Base-by-base conservation (phyloP, 257 asterid species). In the Primulina tabacum region DNA sequence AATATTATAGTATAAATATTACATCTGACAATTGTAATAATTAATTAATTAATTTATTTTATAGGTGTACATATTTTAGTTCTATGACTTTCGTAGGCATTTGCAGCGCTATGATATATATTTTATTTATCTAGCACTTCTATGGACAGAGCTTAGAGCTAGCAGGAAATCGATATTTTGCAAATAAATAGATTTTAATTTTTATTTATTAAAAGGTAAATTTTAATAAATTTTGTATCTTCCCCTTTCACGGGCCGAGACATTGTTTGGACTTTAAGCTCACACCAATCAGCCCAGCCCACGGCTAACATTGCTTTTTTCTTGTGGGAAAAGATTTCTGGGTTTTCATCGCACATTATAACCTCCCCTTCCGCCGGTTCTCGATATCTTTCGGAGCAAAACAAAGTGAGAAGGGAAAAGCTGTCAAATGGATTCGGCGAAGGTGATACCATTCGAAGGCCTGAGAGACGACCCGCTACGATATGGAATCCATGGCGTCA, bases 401-500 rank as follows among this genome's bases (percentile, higher is more conserved):
- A 53, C 68, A 32, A n/a, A 12, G 34, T 72, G 21, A 43, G 0
- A 58, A 71, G 32, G 53, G 29, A n/a, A 60, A 52, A 57, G 1
- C 20, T 55, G 29, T 9, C 65, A 28, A 70, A 86, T 86, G 92
- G 92, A 84, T 55, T 75, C 89, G 14, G 63, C 73, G 79, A 86
- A 84, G 80, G 77, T 60, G 74, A 84, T 84, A 50, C 80, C 86
- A 10, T 68, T 84, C 20, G 79, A 72, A 71, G 80, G 83, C 65
- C 79, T 77, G 64, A 60, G 62, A 50, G 82, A 73, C 62, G 90
- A 84, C 73, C 83, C 85, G 8, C 84, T 84, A 30, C 79, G 92
- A 16, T 83, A 70, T 28, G 98, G 98, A 52, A 87, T 92, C 40
- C 95, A 92, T 28, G 92, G 97, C 61, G 98, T 90, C 32, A 88